phyloP scores from a whole-genome alignment of 2,329 filamentous ascomycete species.

The Helicocarpus griseus region DNA sequence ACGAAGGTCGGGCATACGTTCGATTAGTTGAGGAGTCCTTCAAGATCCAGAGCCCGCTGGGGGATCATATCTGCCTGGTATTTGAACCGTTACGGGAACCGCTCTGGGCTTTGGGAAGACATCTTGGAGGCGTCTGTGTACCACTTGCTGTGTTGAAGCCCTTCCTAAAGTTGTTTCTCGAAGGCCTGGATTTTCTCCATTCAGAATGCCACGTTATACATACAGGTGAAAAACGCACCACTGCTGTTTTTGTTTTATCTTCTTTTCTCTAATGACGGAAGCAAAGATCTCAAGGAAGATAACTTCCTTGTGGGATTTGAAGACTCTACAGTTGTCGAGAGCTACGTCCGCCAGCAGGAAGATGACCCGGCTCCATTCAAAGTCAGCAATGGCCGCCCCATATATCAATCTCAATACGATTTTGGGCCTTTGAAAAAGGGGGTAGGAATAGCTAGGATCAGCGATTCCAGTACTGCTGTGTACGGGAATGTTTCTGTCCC shows the following conservation, averaged over 20 bases:
- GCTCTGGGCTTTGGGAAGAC: not conserved
- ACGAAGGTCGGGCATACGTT: not conserved
- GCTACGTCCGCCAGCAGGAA: not conserved
- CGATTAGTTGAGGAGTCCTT: not conserved
- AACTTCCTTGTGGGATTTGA: constrained; percentile 1
- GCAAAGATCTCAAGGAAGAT: not conserved
- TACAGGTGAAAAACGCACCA: constrained; percentile 4
- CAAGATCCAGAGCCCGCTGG: not conserved
- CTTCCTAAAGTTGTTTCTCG: constrained; percentile 1
- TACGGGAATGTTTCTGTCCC: constrained; percentile 27
- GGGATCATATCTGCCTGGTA: not conserved
- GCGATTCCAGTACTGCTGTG: constrained; percentile 12
- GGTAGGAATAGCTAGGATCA: constrained; percentile 9
- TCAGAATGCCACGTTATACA: constrained; percentile 4
- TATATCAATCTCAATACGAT: constrained; percentile 16
- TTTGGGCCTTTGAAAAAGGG: constrained; percentile 12
- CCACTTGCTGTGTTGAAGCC: not conserved
- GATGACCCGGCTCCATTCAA: constrained; percentile 12
- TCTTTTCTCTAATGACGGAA: not conserved
- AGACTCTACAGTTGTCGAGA: not conserved
- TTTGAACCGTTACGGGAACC: not conserved
- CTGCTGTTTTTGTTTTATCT: no score
- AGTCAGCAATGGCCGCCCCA: constrained; percentile 7
- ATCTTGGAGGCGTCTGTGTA: not conserved
- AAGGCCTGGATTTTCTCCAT: constrained; percentile 2